A percentile compares a stretch with the other conserved stretches of the same genome.
phyloP scores from a whole-genome alignment of 2,329 filamentous ascomycete genomes.

The Helminthosporium solani region DNA sequence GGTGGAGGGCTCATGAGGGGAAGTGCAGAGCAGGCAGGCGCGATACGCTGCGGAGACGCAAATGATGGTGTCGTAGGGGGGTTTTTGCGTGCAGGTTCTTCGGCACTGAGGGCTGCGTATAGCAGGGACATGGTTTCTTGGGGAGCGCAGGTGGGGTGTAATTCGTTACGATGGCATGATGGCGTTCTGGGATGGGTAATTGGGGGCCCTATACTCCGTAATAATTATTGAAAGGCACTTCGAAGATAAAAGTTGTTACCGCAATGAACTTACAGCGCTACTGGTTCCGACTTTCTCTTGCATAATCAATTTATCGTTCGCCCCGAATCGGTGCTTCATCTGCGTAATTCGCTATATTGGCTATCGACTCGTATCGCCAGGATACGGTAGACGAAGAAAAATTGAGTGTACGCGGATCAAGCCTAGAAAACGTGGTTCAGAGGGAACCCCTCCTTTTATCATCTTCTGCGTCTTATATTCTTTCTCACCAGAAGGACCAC shows the following conservation, averaged over 20 bases:
- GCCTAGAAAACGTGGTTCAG: too few relatives aligned
- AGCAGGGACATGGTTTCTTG: conserved; percentile 9
- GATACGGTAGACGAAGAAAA: too few relatives aligned
- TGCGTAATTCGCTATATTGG: too few relatives aligned
- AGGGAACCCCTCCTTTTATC: too few relatives aligned
- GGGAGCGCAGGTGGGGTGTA: conserved; percentile 1
- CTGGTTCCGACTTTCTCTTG: not conserved
- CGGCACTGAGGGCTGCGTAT: conserved; percentile 12
- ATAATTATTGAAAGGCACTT: not conserved
- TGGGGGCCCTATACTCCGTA: conserved; percentile 3
- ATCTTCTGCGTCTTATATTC: too few relatives aligned
- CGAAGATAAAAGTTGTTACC: not conserved
- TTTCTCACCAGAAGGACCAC: too few relatives aligned
- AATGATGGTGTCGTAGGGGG: not conserved
- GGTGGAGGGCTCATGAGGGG: not conserved
- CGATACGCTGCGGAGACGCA: not conserved
- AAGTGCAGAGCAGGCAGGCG: not conserved
- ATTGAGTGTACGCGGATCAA: too few relatives aligned
- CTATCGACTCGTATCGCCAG: too few relatives aligned
- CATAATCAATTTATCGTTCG: too few relatives aligned
- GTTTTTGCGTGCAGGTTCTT: conserved; percentile 7
- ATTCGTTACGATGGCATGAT: conserved; percentile 1
- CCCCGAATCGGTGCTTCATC: too few relatives aligned
- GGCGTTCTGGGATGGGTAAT: conserved; percentile 3
- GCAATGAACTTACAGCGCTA: conserved; percentile 1